Base-by-base conservation (phyloP, 208 protist genomes). In the Vickermania ingenoplastis region DNA sequence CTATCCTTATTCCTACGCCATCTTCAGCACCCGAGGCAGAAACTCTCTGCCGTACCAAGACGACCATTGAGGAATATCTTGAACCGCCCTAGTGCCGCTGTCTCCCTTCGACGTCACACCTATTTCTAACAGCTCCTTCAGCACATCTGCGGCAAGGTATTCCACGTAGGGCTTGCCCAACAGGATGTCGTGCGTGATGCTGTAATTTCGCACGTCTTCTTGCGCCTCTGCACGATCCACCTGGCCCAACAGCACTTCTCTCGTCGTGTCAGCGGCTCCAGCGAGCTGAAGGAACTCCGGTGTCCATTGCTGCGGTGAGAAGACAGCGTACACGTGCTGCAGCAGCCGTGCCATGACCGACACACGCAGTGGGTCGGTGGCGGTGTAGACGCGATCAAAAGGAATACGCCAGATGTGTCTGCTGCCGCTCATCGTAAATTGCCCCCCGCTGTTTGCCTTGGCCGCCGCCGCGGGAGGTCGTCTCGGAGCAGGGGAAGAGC, bases 341-440 rank as follows among this genome's bases (percentile, higher is more conserved):
- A 87, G 64, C 26, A 86, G 51, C 7, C 53, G 69, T 27, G 67
- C 63, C 80, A 91, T 79, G 51, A 91, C 80, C 1, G 83, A 87
- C 22, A 78, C 66, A 0, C 73, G 74, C 77, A 91, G 83, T 41
- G 83, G 83, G 66, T 86, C 83, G 1, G 82, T 41, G 5, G 58
- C 45, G 54, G 69, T 25, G 66, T 86, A 91, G 21, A 83, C 73
- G 2, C 80, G 64, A 2, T 87, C 80, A 29, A 91, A 84, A 0
- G 79, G 69, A 31, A 72, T 0, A 78, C 56, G 53, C 7, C 26
- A 24, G 7, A 26, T 23, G 0, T 27, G 52, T 2, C 31, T 23
- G 3, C 23, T 3, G 23, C 29, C n/a, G n/a, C n/a, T n/a, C n/a
- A n/a, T n/a, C n/a, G n/a, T n/a, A n/a, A n/a, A n/a, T n/a, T n/a